Evolutionary conservation across 352 stramenopile species (phyloP).

Genomic region (Pythium dissotocum): DNA sequence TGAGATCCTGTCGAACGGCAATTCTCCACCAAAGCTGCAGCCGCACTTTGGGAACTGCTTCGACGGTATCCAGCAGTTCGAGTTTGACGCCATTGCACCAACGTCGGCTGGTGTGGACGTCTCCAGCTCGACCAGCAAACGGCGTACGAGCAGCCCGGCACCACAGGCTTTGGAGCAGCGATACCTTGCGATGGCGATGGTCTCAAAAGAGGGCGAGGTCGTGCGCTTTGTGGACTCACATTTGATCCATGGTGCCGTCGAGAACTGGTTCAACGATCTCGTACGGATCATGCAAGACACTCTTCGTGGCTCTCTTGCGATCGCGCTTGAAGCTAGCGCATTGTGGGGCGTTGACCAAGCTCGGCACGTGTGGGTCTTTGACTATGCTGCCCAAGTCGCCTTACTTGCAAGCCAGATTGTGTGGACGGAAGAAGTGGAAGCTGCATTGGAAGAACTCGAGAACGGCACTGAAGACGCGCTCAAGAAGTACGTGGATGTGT

Average conservation of each 20-base stretch:
- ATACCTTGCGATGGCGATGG: slow-evolving; percentile 90
- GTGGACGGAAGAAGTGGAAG: slow-evolving; percentile 92
- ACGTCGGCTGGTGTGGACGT: slow-evolving; percentile 1
- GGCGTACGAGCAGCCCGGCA: slow-evolving; percentile 10
- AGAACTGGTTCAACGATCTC: slow-evolving; percentile 95
- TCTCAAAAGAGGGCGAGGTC: slow-evolving; percentile 95
- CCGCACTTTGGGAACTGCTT: slow-evolving; percentile 92
- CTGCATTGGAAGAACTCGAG: slow-evolving; percentile 93
- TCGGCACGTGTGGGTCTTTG: slow-evolving; percentile 89
- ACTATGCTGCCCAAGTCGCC: slow-evolving; percentile 81
- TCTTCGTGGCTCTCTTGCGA: slow-evolving; percentile 78
- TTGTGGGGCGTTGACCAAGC: slow-evolving; percentile 89
- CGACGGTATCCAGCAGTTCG: slow-evolving; percentile 85
- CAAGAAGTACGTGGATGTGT: slow-evolving; percentile 94
- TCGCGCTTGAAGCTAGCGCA: slow-evolving; percentile 92
- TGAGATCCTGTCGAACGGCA: slow-evolving; percentile 95
- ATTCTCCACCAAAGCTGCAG: slow-evolving; percentile 79
- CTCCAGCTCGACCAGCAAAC: neutral
- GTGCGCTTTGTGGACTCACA: slow-evolving; percentile 82
- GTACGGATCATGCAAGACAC: slow-evolving; percentile 94
- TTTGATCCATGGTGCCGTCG: slow-evolving; percentile 85
- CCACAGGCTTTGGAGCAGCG: slow-evolving; percentile 25
- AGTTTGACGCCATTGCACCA: slow-evolving; percentile 53
- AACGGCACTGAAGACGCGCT: slow-evolving; percentile 94
- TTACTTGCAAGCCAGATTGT: slow-evolving; percentile 92